These are phyloP conservation scores for Parathielavia hyrcaniae DNA, from an alignment of 495 filamentous ascomycete species.

Conservation along the genomic window DNA sequence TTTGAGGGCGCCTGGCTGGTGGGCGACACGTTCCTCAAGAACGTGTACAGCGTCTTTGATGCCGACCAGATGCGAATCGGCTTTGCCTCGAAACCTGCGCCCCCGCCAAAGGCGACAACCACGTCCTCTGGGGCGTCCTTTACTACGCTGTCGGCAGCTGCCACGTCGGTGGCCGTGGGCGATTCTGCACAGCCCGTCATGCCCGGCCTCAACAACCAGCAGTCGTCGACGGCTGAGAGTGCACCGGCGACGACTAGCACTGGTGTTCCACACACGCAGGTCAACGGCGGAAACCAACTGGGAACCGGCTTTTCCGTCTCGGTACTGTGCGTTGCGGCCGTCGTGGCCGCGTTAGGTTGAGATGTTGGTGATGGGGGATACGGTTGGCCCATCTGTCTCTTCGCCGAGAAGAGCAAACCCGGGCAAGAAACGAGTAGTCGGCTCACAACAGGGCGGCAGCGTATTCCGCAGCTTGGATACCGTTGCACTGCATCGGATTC, in stretches of 20 bases:
- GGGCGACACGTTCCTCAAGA: conserved; percentile 81
- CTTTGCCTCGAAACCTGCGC: conserved; percentile 35
- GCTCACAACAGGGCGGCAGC: background rate
- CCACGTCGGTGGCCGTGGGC: background rate
- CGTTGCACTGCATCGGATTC: background rate
- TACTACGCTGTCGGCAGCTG: conserved; percentile 13
- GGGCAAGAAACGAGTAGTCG: background rate
- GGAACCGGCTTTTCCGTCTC: conserved; percentile 15
- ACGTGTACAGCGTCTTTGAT: conserved; percentile 85
- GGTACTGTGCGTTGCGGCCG: conserved; percentile 18
- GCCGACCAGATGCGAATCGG: conserved; percentile 52
- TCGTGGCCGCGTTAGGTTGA: conserved; percentile 20
- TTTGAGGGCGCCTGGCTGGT: conserved; percentile 58
- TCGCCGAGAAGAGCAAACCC: background rate
- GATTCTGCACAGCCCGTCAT: conserved; percentile 5
- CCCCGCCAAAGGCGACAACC: conserved; percentile 18
- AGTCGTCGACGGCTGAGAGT: conserved; percentile 12
- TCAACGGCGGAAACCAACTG: conserved; percentile 20
- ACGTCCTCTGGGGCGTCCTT: conserved; percentile 16
- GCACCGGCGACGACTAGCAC: conserved; percentile 9
- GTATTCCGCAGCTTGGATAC: background rate
- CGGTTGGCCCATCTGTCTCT: no score
- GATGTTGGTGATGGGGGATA: background rate
- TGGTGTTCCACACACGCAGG: conserved; percentile 10
- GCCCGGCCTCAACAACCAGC: conserved; percentile 19